A percentile compares a stretch with the other conserved stretches of the same genome.
Conservation (phyloP, 1,284 basidiomycete species). For the Ceratobasidium sp. region DNA sequence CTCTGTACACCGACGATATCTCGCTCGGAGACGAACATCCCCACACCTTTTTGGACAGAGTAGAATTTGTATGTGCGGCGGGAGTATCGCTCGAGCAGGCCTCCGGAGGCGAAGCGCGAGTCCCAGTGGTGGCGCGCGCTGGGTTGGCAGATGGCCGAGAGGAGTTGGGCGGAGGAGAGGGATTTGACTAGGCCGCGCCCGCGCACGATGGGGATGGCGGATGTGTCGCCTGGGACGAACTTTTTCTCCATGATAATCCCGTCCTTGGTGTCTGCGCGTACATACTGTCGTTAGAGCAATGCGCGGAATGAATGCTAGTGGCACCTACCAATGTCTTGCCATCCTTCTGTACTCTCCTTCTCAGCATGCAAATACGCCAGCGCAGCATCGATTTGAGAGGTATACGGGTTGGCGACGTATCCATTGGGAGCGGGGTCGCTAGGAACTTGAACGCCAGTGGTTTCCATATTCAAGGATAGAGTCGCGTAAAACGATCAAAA, state of each 20-base stretch:
- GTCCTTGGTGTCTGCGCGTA: constrained; percentile 45
- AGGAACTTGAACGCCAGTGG: constrained; percentile 37
- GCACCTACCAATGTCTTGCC: constrained; percentile 48
- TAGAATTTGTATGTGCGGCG: constrained; percentile 47
- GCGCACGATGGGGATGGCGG: constrained; percentile 49
- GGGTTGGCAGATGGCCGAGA: constrained; percentile 44
- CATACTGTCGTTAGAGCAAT: background rate
- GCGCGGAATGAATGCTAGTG: background rate
- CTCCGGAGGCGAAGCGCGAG: constrained; percentile 37
- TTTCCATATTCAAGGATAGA: background rate
- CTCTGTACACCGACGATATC: constrained; percentile 50
- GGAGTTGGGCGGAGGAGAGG: constrained; percentile 43
- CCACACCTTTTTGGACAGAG: constrained; percentile 49
- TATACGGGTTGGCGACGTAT: constrained; percentile 44
- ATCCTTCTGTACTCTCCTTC: constrained; percentile 47
- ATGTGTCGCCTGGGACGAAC: constrained; percentile 42
- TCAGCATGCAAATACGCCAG: constrained; percentile 46
- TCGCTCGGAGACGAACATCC: constrained; percentile 46
- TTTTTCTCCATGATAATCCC: constrained; percentile 50
- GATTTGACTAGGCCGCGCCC: constrained; percentile 46
- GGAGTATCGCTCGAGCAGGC: constrained; percentile 46
- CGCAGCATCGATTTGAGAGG: constrained; percentile 44
- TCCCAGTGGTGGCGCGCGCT: constrained; percentile 48
- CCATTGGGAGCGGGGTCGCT: constrained; percentile 41
- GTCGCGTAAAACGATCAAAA: no score